Evolutionary conservation across 1,284 basidiomycete genomes (phyloP).

Genomic region (Tilletia indica): DNA sequence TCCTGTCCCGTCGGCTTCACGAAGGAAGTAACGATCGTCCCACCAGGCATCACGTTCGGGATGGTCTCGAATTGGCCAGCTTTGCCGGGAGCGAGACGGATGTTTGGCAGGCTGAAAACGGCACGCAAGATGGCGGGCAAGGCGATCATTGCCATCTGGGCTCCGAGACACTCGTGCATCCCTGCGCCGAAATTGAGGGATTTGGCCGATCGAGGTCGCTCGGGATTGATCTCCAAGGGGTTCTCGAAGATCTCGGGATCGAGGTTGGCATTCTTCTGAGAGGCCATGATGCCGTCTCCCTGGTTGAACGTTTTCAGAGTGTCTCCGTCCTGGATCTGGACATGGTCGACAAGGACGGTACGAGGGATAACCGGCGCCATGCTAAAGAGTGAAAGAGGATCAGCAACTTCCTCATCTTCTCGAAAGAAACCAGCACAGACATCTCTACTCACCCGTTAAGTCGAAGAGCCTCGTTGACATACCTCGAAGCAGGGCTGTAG

Average conservation of each 20-base stretch:
- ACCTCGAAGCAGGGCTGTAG: background rate
- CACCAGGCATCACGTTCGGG: slow-evolving; percentile 8
- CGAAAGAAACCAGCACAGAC: too few species aligned
- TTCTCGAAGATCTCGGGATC: slow-evolving; percentile 2
- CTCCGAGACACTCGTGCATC: slow-evolving; percentile 16
- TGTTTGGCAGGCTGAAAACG: slow-evolving; percentile 17
- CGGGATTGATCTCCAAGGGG: slow-evolving; percentile 5
- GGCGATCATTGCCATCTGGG: slow-evolving; percentile 16
- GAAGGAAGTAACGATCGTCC: background rate
- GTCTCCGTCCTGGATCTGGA: slow-evolving; percentile 4
- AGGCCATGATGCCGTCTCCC: slow-evolving; percentile 16
- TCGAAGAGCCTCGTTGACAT: slow-evolving; percentile 10
- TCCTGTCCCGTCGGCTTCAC: background rate
- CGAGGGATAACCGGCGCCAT: slow-evolving; percentile 13
- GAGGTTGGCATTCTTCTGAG: slow-evolving; percentile 2
- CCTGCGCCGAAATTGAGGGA: slow-evolving; percentile 9
- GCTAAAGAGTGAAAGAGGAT: background rate
- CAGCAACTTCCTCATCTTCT: too few species aligned
- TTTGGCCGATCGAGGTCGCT: background rate
- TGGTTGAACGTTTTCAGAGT: background rate
- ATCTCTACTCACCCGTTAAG: background rate
- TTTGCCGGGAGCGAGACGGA: slow-evolving; percentile 6
- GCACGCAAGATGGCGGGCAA: slow-evolving; percentile 8
- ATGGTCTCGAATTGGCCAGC: slow-evolving; percentile 1
- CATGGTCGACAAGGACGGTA: background rate